These are phyloP conservation scores for Acmispon strigosus DNA, from an alignment of 306 rosid genomes.

Conservation along the genomic window DNA sequence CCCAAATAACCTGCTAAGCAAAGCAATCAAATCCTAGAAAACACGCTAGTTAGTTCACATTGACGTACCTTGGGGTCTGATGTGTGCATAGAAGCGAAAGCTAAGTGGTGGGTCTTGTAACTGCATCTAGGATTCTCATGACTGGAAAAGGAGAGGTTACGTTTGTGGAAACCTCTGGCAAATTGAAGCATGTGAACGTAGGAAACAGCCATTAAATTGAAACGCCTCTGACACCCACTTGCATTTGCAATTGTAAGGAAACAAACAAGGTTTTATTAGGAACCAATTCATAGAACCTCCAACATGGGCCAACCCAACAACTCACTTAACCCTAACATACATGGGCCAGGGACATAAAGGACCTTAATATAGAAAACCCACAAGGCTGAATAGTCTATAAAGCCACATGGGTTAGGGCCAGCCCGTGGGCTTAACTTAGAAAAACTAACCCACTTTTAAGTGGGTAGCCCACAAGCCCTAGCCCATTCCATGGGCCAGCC, in stretches of 20 bases:
- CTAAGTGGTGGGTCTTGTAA: background rate
- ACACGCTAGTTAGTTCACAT: background rate
- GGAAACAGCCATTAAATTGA: slow-evolving; percentile 32
- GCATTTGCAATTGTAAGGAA: background rate
- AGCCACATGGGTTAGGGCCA: no score
- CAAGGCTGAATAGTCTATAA: no score
- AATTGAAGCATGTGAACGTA: slow-evolving; percentile 31
- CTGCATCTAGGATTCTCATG: background rate
- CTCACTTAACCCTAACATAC: background rate
- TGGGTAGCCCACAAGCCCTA: no score
- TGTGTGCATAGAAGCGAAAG: slow-evolving; percentile 30
- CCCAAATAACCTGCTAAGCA: background rate
- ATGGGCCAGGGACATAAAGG: background rate
- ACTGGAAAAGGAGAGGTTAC: slow-evolving; percentile 17
- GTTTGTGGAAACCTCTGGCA: slow-evolving; percentile 1
- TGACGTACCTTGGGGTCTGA: slow-evolving; percentile 32
- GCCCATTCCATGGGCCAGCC: no score
- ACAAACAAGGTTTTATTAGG: background rate
- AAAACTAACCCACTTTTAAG: no score
- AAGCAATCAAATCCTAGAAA: background rate
- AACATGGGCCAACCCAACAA: background rate
- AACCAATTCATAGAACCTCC: background rate
- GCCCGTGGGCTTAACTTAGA: no score
- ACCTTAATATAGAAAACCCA: no score
- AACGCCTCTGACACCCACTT: background rate